Percentiles rank a stretch among this genome's conserved stretches.
phyloP scores from a whole-genome alignment of 1,139 yeast species.

The Pneumocystis jirovecii region DNA sequence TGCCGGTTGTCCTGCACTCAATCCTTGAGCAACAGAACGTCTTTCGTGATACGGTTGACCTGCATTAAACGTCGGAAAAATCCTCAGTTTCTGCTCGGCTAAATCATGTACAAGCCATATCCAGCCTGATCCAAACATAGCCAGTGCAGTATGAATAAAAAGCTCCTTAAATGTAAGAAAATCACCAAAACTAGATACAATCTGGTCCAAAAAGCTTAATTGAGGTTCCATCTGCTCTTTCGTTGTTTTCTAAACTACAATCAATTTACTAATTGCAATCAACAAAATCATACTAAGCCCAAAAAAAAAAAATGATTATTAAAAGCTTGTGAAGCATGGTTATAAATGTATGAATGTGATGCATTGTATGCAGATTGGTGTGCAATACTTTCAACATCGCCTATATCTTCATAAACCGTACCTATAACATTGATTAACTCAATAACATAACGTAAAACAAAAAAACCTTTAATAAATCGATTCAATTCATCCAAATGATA shows the following conservation, averaged over 20 bases:
- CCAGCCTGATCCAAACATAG: slow-evolving; percentile 67
- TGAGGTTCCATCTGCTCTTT: slow-evolving; percentile 10
- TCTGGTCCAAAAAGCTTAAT: slow-evolving; percentile 12
- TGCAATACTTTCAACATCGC: slow-evolving; percentile 36
- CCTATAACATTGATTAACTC: slow-evolving; percentile 32
- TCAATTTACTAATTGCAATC: background rate
- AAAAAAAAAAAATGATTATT: slow-evolving; percentile 82
- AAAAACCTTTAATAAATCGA: slow-evolving; percentile 7
- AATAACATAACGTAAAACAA: background rate
- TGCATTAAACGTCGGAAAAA: slow-evolving; percentile 56
- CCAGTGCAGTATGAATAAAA: slow-evolving; percentile 41
- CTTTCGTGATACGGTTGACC: slow-evolving; percentile 82
- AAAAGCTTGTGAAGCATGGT: slow-evolving; percentile 80
- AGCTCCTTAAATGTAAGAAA: slow-evolving; percentile 41
- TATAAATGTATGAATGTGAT: slow-evolving; percentile 57
- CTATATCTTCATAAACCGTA: slow-evolving; percentile 67
- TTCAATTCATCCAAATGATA: slow-evolving; percentile 2
- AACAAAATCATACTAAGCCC: slow-evolving; percentile 23
- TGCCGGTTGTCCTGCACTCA: slow-evolving; percentile 50
- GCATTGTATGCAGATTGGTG: slow-evolving; percentile 58
- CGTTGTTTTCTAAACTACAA: background rate
- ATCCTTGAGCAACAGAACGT: slow-evolving; percentile 59
- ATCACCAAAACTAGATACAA: slow-evolving; percentile 23
- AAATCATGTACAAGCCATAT: slow-evolving; percentile 60
- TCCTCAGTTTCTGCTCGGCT: slow-evolving; percentile 47